phyloP scores from a whole-genome alignment of 345 rosid genomes.

The Lumnitzera littorea region DNA sequence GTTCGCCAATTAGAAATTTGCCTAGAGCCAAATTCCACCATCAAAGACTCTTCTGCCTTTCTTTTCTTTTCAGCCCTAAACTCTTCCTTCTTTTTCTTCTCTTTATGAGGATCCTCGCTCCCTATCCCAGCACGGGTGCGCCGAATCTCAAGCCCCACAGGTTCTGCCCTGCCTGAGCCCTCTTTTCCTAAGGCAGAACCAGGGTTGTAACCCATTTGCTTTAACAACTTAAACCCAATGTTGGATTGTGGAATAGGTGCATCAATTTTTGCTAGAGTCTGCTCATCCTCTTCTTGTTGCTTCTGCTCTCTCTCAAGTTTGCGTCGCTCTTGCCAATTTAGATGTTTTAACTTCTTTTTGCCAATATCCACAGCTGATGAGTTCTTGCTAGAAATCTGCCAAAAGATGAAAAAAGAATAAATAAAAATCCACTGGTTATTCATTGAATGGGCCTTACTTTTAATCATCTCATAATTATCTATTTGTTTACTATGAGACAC shows the following conservation, averaged over 20 bases:
- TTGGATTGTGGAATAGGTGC: conserved; percentile 81
- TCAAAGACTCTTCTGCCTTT: conserved; percentile 53
- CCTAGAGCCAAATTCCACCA: conserved; percentile 76
- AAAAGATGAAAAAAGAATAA: conserved; percentile 3
- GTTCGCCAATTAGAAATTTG: conserved; percentile 78
- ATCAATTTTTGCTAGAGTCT: conserved; percentile 57
- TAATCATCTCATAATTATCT: background rate
- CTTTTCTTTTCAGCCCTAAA: conserved; percentile 41
- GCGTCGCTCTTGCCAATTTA: conserved; percentile 67
- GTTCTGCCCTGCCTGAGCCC: conserved; percentile 64
- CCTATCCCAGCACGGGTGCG: conserved; percentile 89
- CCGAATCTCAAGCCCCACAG: conserved; percentile 72
- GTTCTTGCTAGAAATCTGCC: conserved; percentile 30
- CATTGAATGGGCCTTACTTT: background rate
- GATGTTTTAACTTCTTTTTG: conserved; percentile 53
- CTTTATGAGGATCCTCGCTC: conserved; percentile 73
- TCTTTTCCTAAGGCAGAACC: conserved; percentile 83
- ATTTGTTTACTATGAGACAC: too few species aligned
- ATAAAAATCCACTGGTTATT: background rate
- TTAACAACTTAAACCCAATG: conserved; percentile 78
- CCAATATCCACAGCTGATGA: conserved; percentile 29
- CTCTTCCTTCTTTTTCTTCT: conserved; percentile 71
- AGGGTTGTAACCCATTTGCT: conserved; percentile 93
- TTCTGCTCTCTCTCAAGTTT: conserved; percentile 67
- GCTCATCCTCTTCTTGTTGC: conserved; percentile 71